Base-by-base conservation (phyloP, 1,284 basidiomycete species). In the Rhodotorula sp. region DNA sequence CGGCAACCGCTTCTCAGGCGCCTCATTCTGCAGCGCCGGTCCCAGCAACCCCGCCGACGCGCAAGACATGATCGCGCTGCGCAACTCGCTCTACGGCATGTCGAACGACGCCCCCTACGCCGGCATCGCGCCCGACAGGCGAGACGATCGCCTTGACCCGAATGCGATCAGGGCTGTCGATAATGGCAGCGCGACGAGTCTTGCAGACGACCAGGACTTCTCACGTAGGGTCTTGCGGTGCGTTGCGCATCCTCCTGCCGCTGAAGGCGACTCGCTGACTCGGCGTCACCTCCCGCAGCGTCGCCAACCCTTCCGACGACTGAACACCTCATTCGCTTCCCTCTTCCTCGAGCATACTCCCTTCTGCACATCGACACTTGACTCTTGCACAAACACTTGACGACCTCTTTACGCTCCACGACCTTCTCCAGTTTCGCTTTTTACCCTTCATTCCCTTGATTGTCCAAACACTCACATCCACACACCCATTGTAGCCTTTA, bases 201-300 rank as follows among this genome's bases (percentile, higher is more conserved):
- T 72, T 8, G 71, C 53, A 2, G 73, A 74, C 51, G 73, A 70
- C 30, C 31, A 68, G 9, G 73, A 74, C 51, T 74, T 72, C 47
- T 70, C 70, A 48, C 51, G 68, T 22, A 64, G 68, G 46, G 65
- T 74, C 47, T 44, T 74, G 57, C 61, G 73, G 73, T 74, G 24
- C n/a, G 69, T 47, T 44, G n/a, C 22, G 16, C n/a, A 1, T 11
- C 10, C 7, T 9, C 26, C 9, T 22, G 5, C 16, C 8, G 22
- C 28, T 37, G 10, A 6, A 10, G 37, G 11, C 8, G 30, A 15
- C 31, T 20, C 10, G 20, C 30, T 24, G 26, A n/a, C 15, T 26
- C 15, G 30, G 15, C 18, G 18, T n/a, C 5, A 1, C 8, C 46
- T 53, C 20, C 0, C 5, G 48, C 66, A 73, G 71, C 44, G 64